phyloP scores from a whole-genome alignment of 2,329 filamentous ascomycete genomes.

The Colletotrichum sp. region DNA sequence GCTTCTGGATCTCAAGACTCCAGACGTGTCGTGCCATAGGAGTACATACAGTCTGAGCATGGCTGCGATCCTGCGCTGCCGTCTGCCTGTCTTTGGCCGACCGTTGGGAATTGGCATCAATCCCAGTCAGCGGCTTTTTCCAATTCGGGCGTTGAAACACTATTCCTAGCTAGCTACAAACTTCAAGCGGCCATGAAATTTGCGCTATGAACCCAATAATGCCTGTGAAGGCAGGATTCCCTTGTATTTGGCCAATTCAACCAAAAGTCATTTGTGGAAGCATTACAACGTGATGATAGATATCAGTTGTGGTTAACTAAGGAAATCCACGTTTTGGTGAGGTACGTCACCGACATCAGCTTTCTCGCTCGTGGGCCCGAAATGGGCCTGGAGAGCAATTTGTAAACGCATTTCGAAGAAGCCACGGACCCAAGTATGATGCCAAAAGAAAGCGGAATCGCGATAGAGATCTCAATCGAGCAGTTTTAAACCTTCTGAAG shows the following conservation, averaged over 20 bases:
- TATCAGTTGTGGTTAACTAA: background rate
- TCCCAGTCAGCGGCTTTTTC: too few species aligned
- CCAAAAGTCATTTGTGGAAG: background rate
- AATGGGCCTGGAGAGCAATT: background rate
- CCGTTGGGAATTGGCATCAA: too few species aligned
- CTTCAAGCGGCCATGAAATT: too few species aligned
- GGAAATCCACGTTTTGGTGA: background rate
- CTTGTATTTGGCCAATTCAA: too few species aligned
- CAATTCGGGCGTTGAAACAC: too few species aligned
- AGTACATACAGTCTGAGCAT: background rate
- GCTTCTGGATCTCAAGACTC: too few species aligned
- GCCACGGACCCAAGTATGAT: background rate
- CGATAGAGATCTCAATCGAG: background rate
- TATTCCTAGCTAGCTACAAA: too few species aligned
- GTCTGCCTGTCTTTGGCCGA: too few species aligned
- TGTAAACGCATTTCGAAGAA: background rate
- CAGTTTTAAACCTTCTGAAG: fast-evolving
- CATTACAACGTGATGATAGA: background rate
- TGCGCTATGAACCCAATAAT: too few species aligned
- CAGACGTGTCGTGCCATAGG: background rate
- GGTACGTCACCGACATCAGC: background rate
- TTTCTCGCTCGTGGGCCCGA: background rate
- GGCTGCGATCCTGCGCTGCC: too few species aligned
- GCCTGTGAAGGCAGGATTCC: too few species aligned
- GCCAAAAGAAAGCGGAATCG: fast-evolving